Base-by-base conservation (phyloP, 768 basidiomycete species). In the Auricularia heimuer region DNA sequence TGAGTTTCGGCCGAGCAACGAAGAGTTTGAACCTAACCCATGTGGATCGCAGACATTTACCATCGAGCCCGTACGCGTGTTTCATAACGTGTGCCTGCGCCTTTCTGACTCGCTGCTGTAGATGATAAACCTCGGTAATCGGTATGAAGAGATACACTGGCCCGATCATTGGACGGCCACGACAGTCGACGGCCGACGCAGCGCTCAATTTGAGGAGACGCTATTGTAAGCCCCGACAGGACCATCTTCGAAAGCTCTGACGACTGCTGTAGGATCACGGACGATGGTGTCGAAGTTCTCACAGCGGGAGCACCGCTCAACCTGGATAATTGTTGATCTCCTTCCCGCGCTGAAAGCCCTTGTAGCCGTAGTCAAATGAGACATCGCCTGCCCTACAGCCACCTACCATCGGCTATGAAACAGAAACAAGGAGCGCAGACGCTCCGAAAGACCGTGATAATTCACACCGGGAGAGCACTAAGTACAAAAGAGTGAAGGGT, bases 201-300 rank as follows among this genome's bases (percentile, higher is more conserved):
- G 92, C 66, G 97, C 97, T 1, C 97, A 99, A 72, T 99, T 98
- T 72, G 97, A 99, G 74, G 97, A 99, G 71, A 98, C 96, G 1
- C 78, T 99, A 42, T 75, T 99, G 94, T 95, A 71, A 70, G 93
- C 83, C 54, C 44, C 42, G 56, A 60, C 33, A 44, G 54, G 34
- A 61, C 34, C 35, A 60, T 64, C 54, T 60, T 29, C 4, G 44
- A 33, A 6, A 4, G 44, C 3, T 61, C 45, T 65, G 16, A 65
- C 42, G 58, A 63, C 24, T 64, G 44, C 12, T 62, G 61, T 71
- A 97, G 94, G 63, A 87, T 98, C 70, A 97, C 94, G 35, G 94
- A 94, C 70, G 89, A 85, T 24, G 94, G 94, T 3, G 88, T 89
- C 37, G 94, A 98, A 73, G 80, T 94, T 67, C 80, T 98, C 35